These are phyloP conservation scores for Pittosporum tobira DNA, from an alignment of 129 eudicot species.

Conservation along the genomic window DNA sequence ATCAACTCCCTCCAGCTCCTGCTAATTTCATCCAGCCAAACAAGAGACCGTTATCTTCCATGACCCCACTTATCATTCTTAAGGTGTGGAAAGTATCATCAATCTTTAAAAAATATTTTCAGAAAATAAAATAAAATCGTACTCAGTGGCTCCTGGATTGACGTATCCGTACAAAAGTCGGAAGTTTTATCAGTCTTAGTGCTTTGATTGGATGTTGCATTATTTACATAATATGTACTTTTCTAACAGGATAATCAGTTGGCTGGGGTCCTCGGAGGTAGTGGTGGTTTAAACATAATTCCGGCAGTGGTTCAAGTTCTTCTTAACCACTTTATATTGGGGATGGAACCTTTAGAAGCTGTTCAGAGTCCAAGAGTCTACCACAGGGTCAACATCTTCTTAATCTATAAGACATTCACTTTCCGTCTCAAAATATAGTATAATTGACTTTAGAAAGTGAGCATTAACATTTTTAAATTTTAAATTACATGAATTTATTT, in stretches of 20 bases:
- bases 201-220: neutral
- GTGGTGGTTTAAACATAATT: conserved; percentile 80
- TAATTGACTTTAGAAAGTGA: no score
- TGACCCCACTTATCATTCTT: conserved; percentile 82
- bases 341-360: conserved; percentile 72
- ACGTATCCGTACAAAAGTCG: no score
- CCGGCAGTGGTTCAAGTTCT: conserved; percentile 88
- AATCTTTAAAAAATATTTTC: no score
- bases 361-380: conserved; percentile 81
- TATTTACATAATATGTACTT: neutral
- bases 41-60: conserved; percentile 86
- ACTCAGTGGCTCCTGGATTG: no score
- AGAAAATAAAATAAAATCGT: no score
- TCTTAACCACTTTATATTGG: conserved; percentile 71
- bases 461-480: no score
- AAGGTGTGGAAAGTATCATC: conserved; percentile 43
- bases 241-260: conserved; percentile 62
- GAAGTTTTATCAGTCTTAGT: no score
- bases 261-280: conserved; percentile 93
- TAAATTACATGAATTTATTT: no score
- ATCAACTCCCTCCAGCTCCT: conserved; percentile 80
- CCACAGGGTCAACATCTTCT: conserved; percentile 48
- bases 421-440: neutral
- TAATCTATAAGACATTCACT: neutral
- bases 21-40: conserved; percentile 67